Conservation (phyloP, 192 early-diverging fungal genomes). For the Gaertneriomyces semiglobifer region DNA sequence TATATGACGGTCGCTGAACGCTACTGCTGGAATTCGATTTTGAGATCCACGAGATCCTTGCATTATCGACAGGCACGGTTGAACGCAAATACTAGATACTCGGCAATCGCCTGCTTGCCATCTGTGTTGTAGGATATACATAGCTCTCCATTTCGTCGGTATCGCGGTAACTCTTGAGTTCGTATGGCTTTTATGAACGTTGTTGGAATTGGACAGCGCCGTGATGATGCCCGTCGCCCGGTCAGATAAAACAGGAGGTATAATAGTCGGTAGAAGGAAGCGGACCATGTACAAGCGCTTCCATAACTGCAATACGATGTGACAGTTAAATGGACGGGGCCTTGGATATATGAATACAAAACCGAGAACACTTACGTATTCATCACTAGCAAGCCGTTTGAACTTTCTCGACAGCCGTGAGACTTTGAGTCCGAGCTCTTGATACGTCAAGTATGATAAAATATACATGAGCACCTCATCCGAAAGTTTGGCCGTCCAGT, state of each 20-base stretch:
- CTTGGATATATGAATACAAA: neutral
- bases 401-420: constrained; percentile 34
- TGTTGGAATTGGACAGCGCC: no score
- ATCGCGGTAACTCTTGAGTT: neutral
- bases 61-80: neutral
- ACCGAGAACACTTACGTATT: constrained; percentile 4
- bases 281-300: constrained; percentile 42
- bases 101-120: constrained; percentile 48
- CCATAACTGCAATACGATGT: constrained; percentile 38
- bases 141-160: constrained; percentile 32
- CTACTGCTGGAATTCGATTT: constrained; percentile 29
- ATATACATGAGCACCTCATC: constrained; percentile 47
- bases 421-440: constrained; percentile 37
- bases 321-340: neutral
- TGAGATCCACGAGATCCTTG: constrained; percentile 6
- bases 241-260: no score
- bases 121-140: constrained; percentile 49
- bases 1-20: constrained; percentile 26
- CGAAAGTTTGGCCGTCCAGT: constrained; percentile 27
- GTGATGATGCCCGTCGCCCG: no score
- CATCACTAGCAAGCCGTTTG: constrained; percentile 43
- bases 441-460: constrained; percentile 37
- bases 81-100: neutral
- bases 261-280: constrained; percentile 27
- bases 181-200: neutral